A percentile compares a stretch with the other conserved stretches of the same genome.
phyloP scores from a whole-genome alignment of 352 stramenopile genomes.

The Phytopythium litorale region DNA sequence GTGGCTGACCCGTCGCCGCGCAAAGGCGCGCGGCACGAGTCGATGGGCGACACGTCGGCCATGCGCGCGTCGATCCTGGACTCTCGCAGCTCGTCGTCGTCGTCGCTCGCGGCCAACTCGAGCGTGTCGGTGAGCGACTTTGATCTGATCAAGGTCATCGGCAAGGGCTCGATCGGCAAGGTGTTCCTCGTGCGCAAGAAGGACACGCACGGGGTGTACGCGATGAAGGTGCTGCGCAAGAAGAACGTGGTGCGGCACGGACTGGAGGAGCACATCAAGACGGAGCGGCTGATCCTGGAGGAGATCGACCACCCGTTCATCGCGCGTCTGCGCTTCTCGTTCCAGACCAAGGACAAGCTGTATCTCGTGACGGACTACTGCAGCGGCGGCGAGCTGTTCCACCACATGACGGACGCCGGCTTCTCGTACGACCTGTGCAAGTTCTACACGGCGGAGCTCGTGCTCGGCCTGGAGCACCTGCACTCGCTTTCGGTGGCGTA shows the following conservation, averaged over 20 bases:
- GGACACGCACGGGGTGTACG: slow-evolving; percentile 90
- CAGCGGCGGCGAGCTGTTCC: slow-evolving; percentile 96
- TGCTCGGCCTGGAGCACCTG: slow-evolving; percentile 93
- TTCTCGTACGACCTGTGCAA: slow-evolving; percentile 59
- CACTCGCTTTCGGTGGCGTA: slow-evolving; percentile 95
- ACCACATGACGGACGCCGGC: slow-evolving; percentile 93
- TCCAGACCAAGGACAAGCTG: slow-evolving; percentile 92
- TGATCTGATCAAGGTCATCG: slow-evolving; percentile 81
- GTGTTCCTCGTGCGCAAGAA: slow-evolving; percentile 87
- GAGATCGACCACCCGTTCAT: slow-evolving; percentile 98
- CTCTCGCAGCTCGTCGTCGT: not conserved
- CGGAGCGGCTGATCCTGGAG: slow-evolving; percentile 97
- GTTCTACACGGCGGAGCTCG: slow-evolving; percentile 97
- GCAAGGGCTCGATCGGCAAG: slow-evolving; percentile 85
- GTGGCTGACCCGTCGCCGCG: slow-evolving; percentile 18
- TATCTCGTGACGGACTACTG: slow-evolving; percentile 90
- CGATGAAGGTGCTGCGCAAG: slow-evolving; percentile 99
- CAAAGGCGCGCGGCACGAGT: slow-evolving; percentile 42
- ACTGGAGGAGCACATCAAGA: slow-evolving; percentile 94
- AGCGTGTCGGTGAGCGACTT: slow-evolving; percentile 82
- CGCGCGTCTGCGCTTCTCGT: slow-evolving; percentile 95
- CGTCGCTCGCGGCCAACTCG: slow-evolving; percentile 24
- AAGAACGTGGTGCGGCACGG: slow-evolving; percentile 90
- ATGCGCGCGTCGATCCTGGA: slow-evolving; percentile 51
- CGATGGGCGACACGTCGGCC: slow-evolving; percentile 34